Base-by-base conservation (phyloP, 345 rosid genomes). In the Pseudoturritis turrita region DNA sequence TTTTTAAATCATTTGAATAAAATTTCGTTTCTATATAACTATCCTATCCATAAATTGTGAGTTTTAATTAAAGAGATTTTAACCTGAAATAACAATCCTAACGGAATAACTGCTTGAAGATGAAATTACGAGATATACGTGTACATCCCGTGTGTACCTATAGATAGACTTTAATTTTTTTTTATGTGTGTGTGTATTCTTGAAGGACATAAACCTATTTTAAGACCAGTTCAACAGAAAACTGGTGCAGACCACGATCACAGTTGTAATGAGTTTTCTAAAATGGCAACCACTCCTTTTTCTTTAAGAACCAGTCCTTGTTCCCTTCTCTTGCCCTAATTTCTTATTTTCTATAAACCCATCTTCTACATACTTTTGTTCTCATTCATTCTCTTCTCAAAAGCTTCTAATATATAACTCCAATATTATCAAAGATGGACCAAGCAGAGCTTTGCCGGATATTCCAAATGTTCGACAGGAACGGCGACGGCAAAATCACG, bases 391-490 rank as follows among this genome's bases (percentile, higher is more conserved):
- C 39, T 50, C 62, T 67, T 10, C 25, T 31, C 31, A 31, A 47
- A 58, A 33, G 10, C 17, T 44, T 46, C 21, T 56, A 39, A 25
- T 19, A 44, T 33, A 33, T 29, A 28, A 55, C 22, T 69, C 47
- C 47, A 22, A 2, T 13, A 13, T 8, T 33, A 33, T 33, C 37
- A 70, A n/a, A 10, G 0, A 89, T 89, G 92, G 97, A 89, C 64
- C 81, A 85, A 8, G 81, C 84, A 2, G 97, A 92, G 79, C 83
- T 86, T n/a, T 81, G 82, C 1, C 79, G 97, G 56, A 88, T 95
- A 41, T 91, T 95, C 62, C 92, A 91, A 72, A 88, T 95, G 98
- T 95, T 91, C 7, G 98, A 91, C 60, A 83, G 67, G 66, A 89
- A 95, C 12, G 94, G 94, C 37, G 99, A 95, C 15, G 98, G 97